phyloP scores from a whole-genome alignment of 345 rosid genomes.

The Populus alba region DNA sequence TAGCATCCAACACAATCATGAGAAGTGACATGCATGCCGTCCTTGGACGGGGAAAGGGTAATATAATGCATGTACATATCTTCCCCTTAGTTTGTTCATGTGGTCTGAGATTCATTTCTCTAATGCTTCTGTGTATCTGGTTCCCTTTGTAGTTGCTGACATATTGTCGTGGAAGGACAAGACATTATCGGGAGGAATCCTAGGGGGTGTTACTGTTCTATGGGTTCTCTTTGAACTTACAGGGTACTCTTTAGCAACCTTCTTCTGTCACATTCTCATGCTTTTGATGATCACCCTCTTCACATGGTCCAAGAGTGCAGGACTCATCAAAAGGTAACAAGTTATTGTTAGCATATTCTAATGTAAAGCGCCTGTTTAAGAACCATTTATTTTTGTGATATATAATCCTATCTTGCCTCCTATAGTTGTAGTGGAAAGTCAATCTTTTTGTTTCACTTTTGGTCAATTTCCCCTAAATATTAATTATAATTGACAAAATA shows the following conservation, averaged over 20 bases:
- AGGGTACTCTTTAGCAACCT: not conserved
- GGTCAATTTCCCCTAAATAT: too few relatives aligned
- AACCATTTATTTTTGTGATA: too few relatives aligned
- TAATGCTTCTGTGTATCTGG: too few relatives aligned
- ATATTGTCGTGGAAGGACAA: conserved; percentile 4
- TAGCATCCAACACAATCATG: too few relatives aligned
- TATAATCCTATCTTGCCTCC: too few relatives aligned
- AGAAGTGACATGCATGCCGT: not conserved
- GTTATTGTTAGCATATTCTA: not conserved
- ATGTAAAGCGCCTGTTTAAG: too few relatives aligned
- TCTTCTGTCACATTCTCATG: conserved; percentile 3
- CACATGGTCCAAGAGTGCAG: not conserved
- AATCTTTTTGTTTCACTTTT: too few relatives aligned
- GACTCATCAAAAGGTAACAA: conserved; percentile 2
- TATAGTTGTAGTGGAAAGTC: too few relatives aligned
- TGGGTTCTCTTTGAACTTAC: conserved; percentile 1
- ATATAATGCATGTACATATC: too few relatives aligned
- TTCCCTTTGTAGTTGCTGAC: conserved; percentile 6
- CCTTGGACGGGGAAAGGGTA: not conserved
- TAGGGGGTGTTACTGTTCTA: not conserved
- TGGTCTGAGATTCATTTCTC: too few relatives aligned
- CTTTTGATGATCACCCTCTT: conserved; percentile 1
- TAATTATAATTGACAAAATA: too few relatives aligned
- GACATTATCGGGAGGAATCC: not conserved
- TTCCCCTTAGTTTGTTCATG: too few relatives aligned